Base-by-base conservation (phyloP, 2,329 filamentous ascomycete species). In the Alternaria metachromatica region DNA sequence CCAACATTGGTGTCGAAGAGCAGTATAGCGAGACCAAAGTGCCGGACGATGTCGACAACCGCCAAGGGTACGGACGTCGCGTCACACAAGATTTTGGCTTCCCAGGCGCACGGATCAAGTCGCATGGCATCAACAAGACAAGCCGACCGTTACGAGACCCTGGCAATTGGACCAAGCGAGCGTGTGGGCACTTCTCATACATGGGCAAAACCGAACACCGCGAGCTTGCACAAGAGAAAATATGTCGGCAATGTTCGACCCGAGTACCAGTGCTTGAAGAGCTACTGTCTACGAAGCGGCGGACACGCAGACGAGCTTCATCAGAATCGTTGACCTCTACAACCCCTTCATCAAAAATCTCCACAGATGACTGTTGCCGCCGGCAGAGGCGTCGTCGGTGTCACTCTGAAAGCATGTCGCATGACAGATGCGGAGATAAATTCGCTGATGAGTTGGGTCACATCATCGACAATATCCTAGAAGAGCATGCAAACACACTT, bases 401-500 rank as follows among this genome's bases (percentile, higher is more conserved):
- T 26, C 64, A 69, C 20, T 68, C 64, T 6, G 67, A 71, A 15
- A 65, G 50, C 48, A 60, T 69, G 8, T 58, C 70, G 43, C 12
- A 44, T 20, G 69, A 74, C 45, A 74, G 65, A 49, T 77, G 64
- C 57, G 70, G 71, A 11, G 73, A 75, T 44, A 60, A 57, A 2
- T 72, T 78, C 20, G 75, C 73, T 6, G 71, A 76, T 21, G 79
- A 83, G 46, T 68, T 83, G 6, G 77, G 76, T 8, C 63, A 76
- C 8, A 72, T 79, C 50, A 79, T 83, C 41, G 80, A 83, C 57
- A 72, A 73, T 7, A 80, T 83, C 23, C 77, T 83, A 15, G 68
- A 79, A 30, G 81, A 83, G 63, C 81, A 82, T 59, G 67, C 76
- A 3, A 78, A 71, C 13, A 75, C 76, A 6, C 67, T 84, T 9